phyloP scores from a whole-genome alignment of 2,329 filamentous ascomycete species.

The Mariannaea sp. region DNA sequence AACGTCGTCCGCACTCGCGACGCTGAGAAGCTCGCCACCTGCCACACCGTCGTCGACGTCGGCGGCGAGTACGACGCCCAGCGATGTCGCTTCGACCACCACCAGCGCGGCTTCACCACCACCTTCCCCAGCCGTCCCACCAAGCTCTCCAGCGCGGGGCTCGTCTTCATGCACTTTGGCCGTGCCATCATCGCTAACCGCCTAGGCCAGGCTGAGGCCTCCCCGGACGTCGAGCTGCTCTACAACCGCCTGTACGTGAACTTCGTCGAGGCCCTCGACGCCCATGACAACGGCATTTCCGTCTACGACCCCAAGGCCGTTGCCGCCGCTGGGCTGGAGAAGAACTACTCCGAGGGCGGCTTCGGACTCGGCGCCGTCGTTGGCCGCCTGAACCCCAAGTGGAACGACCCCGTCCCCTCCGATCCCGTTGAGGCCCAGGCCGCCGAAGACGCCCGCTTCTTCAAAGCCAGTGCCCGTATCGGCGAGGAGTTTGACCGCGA shows the following conservation, averaged over 20 bases:
- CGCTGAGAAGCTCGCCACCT: conserved; percentile 73
- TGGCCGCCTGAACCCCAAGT: conserved; percentile 76
- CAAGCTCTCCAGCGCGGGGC: conserved; percentile 90
- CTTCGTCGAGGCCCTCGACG: conserved; percentile 95
- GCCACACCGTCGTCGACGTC: conserved; percentile 97
- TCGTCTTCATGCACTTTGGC: conserved; percentile 97
- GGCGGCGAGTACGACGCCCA: conserved; percentile 86
- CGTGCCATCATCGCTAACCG: conserved; percentile 73
- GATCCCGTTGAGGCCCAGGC: conserved; percentile 64
- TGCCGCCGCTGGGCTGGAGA: conserved; percentile 72
- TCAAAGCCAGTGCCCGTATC: conserved; percentile 77
- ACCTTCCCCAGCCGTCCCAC: conserved; percentile 84
- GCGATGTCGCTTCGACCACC: conserved; percentile 88
- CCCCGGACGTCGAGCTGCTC: conserved; percentile 72
- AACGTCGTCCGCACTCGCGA: conserved; percentile 87
- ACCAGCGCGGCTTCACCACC: conserved; percentile 87
- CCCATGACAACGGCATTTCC: conserved; percentile 94
- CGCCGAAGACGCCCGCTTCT: conserved; percentile 81
- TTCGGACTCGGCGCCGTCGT: conserved; percentile 88
- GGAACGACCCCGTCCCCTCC: conserved; percentile 67
- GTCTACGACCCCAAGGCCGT: conserved; percentile 76
- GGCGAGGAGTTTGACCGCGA: conserved; percentile 86
- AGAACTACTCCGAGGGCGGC: conserved; percentile 81
- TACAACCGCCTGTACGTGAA: conserved; percentile 90
- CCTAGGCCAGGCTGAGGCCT: conserved; percentile 59